Conservation (phyloP, 345 rosid species). For the Hypericum perforatum region DNA sequence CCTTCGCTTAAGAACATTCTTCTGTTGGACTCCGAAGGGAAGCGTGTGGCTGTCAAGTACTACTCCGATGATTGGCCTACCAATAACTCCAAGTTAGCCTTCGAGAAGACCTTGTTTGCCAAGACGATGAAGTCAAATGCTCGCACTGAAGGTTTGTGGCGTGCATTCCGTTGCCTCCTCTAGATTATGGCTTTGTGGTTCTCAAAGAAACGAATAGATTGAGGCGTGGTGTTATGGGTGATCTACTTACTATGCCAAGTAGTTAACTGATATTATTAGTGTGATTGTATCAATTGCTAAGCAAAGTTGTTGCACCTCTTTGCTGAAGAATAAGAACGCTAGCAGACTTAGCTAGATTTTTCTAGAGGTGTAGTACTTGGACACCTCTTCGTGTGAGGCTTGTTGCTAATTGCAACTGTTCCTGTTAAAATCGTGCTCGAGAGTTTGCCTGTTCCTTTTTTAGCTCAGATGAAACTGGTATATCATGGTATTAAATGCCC, state of each 20-base stretch:
- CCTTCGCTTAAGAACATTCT: slow-evolving; percentile 81
- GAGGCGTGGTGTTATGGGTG: too few species aligned
- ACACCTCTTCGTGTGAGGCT: too few species aligned
- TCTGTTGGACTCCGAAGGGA: slow-evolving; percentile 88
- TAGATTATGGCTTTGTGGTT: neutral
- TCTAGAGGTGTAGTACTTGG: too few species aligned
- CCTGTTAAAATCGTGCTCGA: too few species aligned
- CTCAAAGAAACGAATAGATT: neutral
- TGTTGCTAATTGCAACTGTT: too few species aligned
- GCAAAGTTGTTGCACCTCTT: too few species aligned
- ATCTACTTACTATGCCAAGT: too few species aligned
- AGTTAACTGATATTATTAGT: too few species aligned
- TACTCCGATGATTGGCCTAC: slow-evolving; percentile 91
- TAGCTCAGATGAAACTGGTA: neutral
- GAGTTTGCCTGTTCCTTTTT: too few species aligned
- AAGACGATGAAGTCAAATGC: slow-evolving; percentile 85
- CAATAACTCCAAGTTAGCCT: slow-evolving; percentile 54
- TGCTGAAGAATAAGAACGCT: too few species aligned
- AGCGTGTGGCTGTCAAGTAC: slow-evolving; percentile 81
- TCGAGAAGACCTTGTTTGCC: slow-evolving; percentile 57
- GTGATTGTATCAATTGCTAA: too few species aligned
- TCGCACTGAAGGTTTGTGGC: slow-evolving; percentile 56
- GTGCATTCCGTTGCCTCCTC: neutral
- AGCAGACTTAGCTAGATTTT: too few species aligned
- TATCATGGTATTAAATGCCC: neutral